Evolutionary conservation across 805 yeast genomes (phyloP).

Genomic region (Allodekkera sacchari): DNA sequence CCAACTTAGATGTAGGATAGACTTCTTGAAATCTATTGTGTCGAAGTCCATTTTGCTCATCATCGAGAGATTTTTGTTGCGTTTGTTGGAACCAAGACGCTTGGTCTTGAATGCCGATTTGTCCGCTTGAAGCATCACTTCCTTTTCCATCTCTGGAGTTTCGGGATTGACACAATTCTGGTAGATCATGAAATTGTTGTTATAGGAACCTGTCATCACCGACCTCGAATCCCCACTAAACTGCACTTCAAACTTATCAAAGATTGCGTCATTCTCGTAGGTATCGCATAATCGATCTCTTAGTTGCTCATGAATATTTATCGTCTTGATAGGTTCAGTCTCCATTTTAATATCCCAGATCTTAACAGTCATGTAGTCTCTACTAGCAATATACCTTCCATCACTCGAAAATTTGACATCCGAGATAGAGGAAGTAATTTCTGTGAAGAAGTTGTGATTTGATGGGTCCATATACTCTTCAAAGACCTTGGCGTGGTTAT

Average conservation of each 20-base stretch:
- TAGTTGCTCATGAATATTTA: constrained; percentile 90
- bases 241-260: constrained; percentile 95
- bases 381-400: constrained; percentile 91
- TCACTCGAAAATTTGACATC: constrained; percentile 89
- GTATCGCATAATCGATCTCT: constrained; percentile 93
- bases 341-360: constrained; percentile 99
- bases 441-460: constrained; percentile 92
- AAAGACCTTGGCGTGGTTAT: constrained; percentile 74
- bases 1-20: constrained; percentile 94
- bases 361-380: constrained; percentile 96
- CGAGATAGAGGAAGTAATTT: constrained; percentile 87
- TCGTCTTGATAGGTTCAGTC: constrained; percentile 86
- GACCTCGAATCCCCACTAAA: constrained; percentile 88
- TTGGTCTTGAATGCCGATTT: constrained; percentile 89
- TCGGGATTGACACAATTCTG: constrained; percentile 56
- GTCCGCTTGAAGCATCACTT: constrained; percentile 92
- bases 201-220: constrained; percentile 95
- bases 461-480: constrained; percentile 93
- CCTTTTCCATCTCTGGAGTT: constrained; percentile 33
- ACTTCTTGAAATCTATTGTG: constrained; percentile 86
- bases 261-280: constrained; percentile 96
- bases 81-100: constrained; percentile 42
- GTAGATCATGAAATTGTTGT: constrained; percentile 93
- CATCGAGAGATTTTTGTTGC: constrained; percentile 31
- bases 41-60: constrained; percentile 62